phyloP scores from a whole-genome alignment of 2,329 filamentous ascomycete species.

The Aspergillus udagawae region DNA sequence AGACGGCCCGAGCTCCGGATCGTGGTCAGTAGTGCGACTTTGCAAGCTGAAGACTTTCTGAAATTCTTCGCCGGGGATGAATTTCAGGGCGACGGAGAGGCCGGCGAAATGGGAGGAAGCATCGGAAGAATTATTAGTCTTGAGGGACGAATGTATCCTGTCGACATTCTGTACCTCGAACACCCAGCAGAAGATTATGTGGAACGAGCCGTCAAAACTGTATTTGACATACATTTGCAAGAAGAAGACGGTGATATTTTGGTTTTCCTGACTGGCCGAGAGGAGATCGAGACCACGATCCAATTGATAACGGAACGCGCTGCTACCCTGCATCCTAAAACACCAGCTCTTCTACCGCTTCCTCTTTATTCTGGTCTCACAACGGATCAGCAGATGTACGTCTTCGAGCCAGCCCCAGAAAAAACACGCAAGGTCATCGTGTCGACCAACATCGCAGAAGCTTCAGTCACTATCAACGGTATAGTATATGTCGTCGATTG shows the following conservation, averaged over 20 bases:
- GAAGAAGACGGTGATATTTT: constrained; percentile 83
- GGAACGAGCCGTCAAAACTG: constrained; percentile 73
- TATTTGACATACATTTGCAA: constrained; percentile 80
- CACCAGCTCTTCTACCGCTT: constrained; percentile 62
- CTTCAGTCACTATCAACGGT: constrained; percentile 88
- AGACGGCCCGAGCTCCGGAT: constrained; percentile 78
- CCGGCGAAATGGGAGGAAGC: constrained; percentile 35
- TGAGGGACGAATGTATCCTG: constrained; percentile 82
- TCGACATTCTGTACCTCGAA: constrained; percentile 79
- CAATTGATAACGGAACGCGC: constrained; percentile 72
- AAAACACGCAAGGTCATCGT: constrained; percentile 88
- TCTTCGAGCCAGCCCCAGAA: constrained; percentile 79
- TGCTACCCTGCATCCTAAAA: constrained; percentile 56
- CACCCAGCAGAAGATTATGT: constrained; percentile 80
- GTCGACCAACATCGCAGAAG: constrained; percentile 93
- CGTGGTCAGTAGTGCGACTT: constrained; percentile 86
- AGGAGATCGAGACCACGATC: constrained; percentile 84
- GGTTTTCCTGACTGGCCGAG: constrained; percentile 85
- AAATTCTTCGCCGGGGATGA: constrained; percentile 64
- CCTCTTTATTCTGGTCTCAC: constrained; percentile 87
- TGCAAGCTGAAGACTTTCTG: constrained; percentile 83
- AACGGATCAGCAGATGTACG: constrained; percentile 89
- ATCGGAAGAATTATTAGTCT: constrained; percentile 71
- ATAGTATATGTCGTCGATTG: constrained; percentile 88
- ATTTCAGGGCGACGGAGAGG: constrained; percentile 32